Evolutionary conservation across 2,329 filamentous ascomycete genomes (phyloP).

Genomic region (Aureobasidium subglaciale): DNA sequence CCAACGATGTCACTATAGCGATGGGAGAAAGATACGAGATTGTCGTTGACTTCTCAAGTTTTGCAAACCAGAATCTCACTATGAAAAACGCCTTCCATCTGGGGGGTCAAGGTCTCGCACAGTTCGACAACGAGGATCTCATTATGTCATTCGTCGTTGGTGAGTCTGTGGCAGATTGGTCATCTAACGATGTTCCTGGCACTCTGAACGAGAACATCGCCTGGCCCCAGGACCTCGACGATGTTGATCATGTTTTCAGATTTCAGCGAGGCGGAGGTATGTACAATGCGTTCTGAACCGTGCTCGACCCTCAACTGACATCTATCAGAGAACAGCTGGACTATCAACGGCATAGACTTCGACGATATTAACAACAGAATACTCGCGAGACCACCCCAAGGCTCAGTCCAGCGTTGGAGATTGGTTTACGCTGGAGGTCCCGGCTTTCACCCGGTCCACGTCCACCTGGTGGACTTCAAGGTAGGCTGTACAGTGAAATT

Average conservation of each 20-base stretch:
- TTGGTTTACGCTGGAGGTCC: conserved; percentile 43
- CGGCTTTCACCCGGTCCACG: conserved; percentile 49
- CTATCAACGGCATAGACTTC: conserved; percentile 31
- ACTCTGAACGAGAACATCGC: conserved; percentile 23
- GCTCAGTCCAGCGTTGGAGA: conserved; percentile 32
- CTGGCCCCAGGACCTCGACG: conserved; percentile 21
- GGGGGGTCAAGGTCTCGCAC: conserved; percentile 34
- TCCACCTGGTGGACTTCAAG: conserved; percentile 48
- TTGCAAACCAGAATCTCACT: conserved; percentile 39
- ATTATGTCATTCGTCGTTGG: conserved; percentile 37
- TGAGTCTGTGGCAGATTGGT: conserved; percentile 30
- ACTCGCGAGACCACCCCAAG: conserved; percentile 27
- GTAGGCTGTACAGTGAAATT: background rate
- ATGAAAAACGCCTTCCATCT: conserved; percentile 14
- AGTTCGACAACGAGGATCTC: conserved; percentile 46
- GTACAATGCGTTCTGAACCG: background rate
- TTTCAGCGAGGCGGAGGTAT: conserved; percentile 21
- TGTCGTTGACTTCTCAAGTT: conserved; percentile 48
- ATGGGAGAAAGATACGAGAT: conserved; percentile 55
- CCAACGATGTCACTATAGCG: conserved; percentile 39
- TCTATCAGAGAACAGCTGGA: conserved; percentile 23
- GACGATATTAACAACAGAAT: conserved; percentile 29
- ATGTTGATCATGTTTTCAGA: conserved; percentile 28
- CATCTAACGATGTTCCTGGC: conserved; percentile 29
- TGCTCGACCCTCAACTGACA: background rate